Percentiles rank a stretch among this genome's conserved stretches.
These are phyloP conservation scores for Coniochaeta sp. DNA, from an alignment of 2,329 filamentous ascomycete genomes.

Conservation along the genomic window DNA sequence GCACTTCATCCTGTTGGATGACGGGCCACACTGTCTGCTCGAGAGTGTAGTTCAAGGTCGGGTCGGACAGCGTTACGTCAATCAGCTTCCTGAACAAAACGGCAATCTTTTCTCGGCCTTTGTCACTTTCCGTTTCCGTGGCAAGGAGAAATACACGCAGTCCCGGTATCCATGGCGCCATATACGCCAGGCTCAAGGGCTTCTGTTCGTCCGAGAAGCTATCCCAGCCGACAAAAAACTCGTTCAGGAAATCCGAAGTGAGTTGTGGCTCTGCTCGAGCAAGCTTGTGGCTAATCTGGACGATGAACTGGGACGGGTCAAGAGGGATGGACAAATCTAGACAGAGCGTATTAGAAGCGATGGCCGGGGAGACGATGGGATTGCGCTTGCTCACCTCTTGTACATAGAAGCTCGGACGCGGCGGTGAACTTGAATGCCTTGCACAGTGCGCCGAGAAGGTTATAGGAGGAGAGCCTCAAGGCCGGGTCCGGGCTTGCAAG, in stretches of 20 bases:
- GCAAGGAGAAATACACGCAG: constrained; percentile 53
- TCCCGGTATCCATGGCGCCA: constrained; percentile 61
- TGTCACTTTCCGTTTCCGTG: constrained; percentile 55
- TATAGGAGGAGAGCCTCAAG: constrained; percentile 59
- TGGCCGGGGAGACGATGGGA: constrained; percentile 3
- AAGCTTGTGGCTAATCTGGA: constrained; percentile 57
- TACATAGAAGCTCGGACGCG: constrained; percentile 53
- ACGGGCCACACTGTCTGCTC: constrained; percentile 60
- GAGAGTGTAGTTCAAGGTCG: constrained; percentile 50
- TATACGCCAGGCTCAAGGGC: constrained; percentile 59
- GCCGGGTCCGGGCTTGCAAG: constrained; percentile 54
- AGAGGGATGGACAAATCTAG: constrained; percentile 56
- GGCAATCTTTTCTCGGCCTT: constrained; percentile 58
- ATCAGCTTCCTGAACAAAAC: constrained; percentile 59
- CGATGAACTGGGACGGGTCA: constrained; percentile 56
- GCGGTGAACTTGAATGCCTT: constrained; percentile 61
- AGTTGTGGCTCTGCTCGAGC: constrained; percentile 58
- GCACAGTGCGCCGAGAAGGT: constrained; percentile 59
- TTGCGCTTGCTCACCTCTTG: constrained; percentile 42
- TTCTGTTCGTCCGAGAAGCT: constrained; percentile 62
- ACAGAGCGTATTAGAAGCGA: constrained; percentile 3
- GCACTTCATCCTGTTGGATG: constrained; percentile 56
- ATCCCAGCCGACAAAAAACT: constrained; percentile 67
- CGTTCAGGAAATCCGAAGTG: constrained; percentile 63
- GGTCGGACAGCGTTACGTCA: constrained; percentile 55